Evolutionary conservation across 441 rosid genomes (phyloP).

Genomic region (Syzygium syzygioides): DNA sequence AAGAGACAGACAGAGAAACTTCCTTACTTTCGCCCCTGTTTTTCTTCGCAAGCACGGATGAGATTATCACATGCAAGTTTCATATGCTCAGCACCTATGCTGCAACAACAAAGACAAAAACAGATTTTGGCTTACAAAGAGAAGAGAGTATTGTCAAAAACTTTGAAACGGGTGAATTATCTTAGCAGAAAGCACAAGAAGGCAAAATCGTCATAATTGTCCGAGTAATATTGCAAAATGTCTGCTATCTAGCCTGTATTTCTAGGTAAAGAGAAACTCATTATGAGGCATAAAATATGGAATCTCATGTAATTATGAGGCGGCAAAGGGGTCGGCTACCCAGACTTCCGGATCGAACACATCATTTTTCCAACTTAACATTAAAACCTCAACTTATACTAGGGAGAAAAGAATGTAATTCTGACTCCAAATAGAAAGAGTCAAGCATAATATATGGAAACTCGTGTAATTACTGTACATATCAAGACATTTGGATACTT

Average conservation of each 20-base stretch:
- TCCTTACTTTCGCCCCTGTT: slow-evolving; percentile 23
- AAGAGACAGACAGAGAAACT: not conserved
- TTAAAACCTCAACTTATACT: not conserved
- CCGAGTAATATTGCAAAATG: not conserved
- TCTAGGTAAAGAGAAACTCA: not conserved
- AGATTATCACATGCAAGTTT: slow-evolving; percentile 28
- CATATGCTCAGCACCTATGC: slow-evolving; percentile 41
- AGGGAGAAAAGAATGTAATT: not conserved
- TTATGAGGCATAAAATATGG: not conserved
- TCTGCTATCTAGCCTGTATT: not conserved
- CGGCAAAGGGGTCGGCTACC: not conserved
- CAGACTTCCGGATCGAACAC: not conserved
- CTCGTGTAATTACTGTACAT: not conserved
- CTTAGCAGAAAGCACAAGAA: not conserved
- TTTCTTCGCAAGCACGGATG: slow-evolving; percentile 26
- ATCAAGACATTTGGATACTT: not conserved
- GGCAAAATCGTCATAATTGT: not conserved
- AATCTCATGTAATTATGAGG: not conserved
- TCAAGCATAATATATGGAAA: not conserved
- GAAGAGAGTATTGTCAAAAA: not conserved
- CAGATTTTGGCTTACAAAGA: not conserved
- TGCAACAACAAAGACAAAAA: slow-evolving; percentile 10
- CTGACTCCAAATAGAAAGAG: not conserved
- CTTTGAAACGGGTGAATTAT: not conserved
- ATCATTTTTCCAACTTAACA: not conserved